phyloP scores from a whole-genome alignment of 75 land plant species.

The Cupressus sempervirens region DNA sequence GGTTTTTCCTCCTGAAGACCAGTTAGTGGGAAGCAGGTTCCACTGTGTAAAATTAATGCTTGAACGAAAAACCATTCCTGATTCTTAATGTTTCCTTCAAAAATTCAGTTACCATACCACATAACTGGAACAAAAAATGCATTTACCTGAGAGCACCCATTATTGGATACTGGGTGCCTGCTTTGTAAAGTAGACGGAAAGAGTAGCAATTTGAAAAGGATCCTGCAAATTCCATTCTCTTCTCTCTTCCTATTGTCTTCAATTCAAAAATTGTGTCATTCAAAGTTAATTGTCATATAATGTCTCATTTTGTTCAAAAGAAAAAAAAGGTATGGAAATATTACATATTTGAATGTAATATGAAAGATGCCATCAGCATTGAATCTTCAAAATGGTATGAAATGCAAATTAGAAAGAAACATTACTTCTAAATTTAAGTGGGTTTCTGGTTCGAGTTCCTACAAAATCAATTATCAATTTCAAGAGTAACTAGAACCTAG shows the following conservation, averaged over 20 bases:
- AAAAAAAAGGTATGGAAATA: background rate
- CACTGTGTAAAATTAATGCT: background rate
- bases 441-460: background rate
- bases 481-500: background rate
- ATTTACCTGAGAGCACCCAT: slow-evolving; percentile 89
- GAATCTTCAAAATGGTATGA: background rate
- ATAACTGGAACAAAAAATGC: background rate
- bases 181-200: slow-evolving; percentile 79
- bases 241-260: slow-evolving; percentile 87
- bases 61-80: background rate
- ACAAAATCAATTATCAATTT: background rate
- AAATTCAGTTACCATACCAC: background rate
- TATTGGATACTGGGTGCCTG: slow-evolving; percentile 88
- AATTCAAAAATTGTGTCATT: slow-evolving; percentile 1
- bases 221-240: slow-evolving; percentile 84
- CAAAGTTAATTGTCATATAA: slow-evolving; percentile 2
- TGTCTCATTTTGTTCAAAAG: background rate
- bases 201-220: slow-evolving; percentile 77
- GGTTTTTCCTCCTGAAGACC: background rate
- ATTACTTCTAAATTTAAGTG: background rate
- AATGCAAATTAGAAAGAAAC: background rate
- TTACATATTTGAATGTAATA: background rate
- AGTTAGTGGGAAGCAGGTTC: background rate
- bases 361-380: background rate
- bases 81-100: background rate